These are phyloP conservation scores for Brasilioporus rufonigricans DNA, from an alignment of 768 basidiomycete genomes.

Conservation along the genomic window DNA sequence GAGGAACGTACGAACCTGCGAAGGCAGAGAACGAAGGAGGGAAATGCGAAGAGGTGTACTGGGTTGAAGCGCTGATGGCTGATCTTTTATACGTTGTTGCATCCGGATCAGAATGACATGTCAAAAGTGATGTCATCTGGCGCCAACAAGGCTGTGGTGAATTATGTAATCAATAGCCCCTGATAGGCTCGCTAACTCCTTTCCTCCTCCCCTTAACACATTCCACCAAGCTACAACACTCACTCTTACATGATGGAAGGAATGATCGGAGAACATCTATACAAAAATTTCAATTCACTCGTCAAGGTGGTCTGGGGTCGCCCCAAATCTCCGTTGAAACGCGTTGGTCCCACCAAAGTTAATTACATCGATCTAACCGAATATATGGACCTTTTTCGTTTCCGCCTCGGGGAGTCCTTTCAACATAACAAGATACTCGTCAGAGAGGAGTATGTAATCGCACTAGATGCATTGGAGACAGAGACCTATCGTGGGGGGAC, in stretches of 20 bases:
- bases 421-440: conserved; percentile 1
- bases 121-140: too few species aligned
- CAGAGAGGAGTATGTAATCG: neutral
- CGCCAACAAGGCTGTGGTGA: neutral
- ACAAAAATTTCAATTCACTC: neutral
- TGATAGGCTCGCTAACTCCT: too few species aligned
- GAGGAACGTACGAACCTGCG: neutral
- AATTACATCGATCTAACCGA: too few species aligned
- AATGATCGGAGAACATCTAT: too few species aligned
- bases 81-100: too few species aligned
- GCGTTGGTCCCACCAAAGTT: neutral
- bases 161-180: neutral
- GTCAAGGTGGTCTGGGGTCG: neutral
- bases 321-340: neutral
- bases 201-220: too few species aligned
- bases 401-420: too few species aligned
- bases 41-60: neutral
- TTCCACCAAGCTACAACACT: too few species aligned
- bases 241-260: too few species aligned
- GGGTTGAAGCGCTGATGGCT: neutral
- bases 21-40: neutral
- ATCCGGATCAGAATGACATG: too few species aligned
- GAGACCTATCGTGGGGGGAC: neutral
- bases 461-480: neutral
- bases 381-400: neutral